Evolutionary conservation across 2,329 filamentous ascomycete species (phyloP).

Genomic region (Fusarium xyrophilum): DNA sequence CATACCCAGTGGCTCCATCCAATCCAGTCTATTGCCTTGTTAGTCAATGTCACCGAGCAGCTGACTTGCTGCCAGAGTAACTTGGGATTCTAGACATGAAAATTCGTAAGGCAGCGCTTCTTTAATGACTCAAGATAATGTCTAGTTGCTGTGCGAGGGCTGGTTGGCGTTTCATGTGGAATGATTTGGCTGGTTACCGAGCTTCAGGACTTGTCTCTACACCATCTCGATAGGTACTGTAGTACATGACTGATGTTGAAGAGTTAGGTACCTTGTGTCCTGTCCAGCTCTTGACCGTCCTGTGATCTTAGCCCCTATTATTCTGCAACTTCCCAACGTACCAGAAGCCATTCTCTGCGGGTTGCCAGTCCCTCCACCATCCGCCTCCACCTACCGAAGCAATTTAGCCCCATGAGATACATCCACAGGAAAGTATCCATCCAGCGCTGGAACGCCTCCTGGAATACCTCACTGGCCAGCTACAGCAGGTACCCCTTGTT

Average conservation of each 20-base stretch:
- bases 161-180: conserved; percentile 7
- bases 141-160: conserved; percentile 15
- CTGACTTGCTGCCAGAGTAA: conserved; percentile 8
- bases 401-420: conserved; percentile 20
- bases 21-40: conserved; percentile 22
- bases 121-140: background rate
- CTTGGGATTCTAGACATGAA: conserved; percentile 1
- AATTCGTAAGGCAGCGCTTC: background rate
- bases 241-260: background rate
- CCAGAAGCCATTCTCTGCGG: conserved; percentile 16
- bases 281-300: conserved; percentile 2
- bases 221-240: background rate
- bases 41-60: conserved; percentile 31
- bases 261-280: background rate
- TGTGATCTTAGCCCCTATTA: conserved; percentile 37
- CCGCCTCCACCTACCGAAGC: conserved; percentile 27
- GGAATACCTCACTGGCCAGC: conserved; percentile 24
- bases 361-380: conserved; percentile 21
- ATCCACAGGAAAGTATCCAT: conserved; percentile 26
- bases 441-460: conserved; percentile 24
- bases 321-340: conserved; percentile 37
- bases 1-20: conserved; percentile 19
- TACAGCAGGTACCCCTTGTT: conserved; percentile 31
- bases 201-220: conserved; percentile 7
- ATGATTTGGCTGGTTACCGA: conserved; percentile 14